Percentiles rank a stretch among this genome's conserved stretches.
phyloP scores from a whole-genome alignment of 805 yeast genomes.

The Sugiyamaella floridensis region DNA sequence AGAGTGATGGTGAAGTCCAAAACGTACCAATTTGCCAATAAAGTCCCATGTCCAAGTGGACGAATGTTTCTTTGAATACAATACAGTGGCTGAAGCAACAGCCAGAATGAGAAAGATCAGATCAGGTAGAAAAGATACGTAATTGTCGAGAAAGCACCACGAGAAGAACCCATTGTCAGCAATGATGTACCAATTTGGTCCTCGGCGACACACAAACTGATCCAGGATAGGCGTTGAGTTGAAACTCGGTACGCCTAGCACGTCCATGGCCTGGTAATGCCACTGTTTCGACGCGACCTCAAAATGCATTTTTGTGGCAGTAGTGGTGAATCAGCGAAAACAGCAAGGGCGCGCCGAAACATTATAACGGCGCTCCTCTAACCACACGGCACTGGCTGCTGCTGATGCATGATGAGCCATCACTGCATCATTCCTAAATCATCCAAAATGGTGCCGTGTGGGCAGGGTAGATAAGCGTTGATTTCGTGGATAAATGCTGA shows the following conservation, averaged over 20 bases:
- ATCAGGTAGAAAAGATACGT: conserved; percentile 6
- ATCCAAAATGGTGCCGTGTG: background rate
- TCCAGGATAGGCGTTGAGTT: background rate
- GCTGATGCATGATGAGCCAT: background rate
- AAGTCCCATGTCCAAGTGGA: conserved; percentile 7
- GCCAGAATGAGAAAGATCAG: background rate
- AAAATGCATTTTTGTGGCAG: background rate
- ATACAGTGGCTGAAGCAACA: background rate
- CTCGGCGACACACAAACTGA: background rate
- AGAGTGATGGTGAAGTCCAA: background rate
- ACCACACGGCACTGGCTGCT: background rate
- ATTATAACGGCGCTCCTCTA: background rate
- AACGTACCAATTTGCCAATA: conserved; percentile 3
- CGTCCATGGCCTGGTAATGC: background rate
- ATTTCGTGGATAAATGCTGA: no score
- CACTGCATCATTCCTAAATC: background rate
- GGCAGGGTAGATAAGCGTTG: background rate
- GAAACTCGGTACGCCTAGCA: background rate
- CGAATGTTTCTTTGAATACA: background rate
- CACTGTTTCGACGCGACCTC: background rate
- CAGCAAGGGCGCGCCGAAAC: background rate
- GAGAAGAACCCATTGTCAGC: conserved; percentile 4
- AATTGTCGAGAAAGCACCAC: conserved; percentile 12
- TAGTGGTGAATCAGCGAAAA: background rate
- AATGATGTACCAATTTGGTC: conserved; percentile 1